phyloP scores from a whole-genome alignment of 1,284 basidiomycete species.

The Serendipita sp. region DNA sequence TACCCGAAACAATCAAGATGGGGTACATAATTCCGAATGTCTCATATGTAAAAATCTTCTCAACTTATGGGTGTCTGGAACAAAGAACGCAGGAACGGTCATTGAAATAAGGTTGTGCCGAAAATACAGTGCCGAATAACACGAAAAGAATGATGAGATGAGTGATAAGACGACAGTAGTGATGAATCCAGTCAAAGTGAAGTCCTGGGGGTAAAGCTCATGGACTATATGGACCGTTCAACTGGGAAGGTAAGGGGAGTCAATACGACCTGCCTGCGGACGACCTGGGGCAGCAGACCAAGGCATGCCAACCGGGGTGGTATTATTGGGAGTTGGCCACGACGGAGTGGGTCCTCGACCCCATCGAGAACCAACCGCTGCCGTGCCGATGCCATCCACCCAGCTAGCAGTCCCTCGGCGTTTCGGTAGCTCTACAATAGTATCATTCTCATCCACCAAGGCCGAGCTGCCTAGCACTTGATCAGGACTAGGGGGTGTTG shows the following conservation, averaged over 20 bases:
- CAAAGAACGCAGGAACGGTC: neutral
- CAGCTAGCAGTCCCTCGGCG: conserved; percentile 21
- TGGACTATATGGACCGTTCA: too few relatives aligned
- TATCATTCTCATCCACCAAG: conserved; percentile 60
- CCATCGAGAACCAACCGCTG: conserved; percentile 1
- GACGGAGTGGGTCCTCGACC: neutral
- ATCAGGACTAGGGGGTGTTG: conserved; percentile 58
- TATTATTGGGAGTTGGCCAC: neutral
- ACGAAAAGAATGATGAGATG: neutral
- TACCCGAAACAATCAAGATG: too few relatives aligned
- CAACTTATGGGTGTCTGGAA: neutral
- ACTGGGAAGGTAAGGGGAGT: neutral
- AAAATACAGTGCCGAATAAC: neutral
- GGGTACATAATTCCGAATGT: too few relatives aligned
- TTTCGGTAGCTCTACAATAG: conserved; percentile 42
- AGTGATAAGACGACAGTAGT: neutral
- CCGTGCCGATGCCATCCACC: neutral
- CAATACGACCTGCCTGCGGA: neutral
- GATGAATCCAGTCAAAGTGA: too few relatives aligned
- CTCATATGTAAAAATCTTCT: too few relatives aligned
- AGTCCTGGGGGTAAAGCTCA: too few relatives aligned
- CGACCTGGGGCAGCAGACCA: conserved; percentile 1
- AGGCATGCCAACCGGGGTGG: neutral
- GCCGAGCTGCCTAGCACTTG: conserved; percentile 62
- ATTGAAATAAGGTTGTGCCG: neutral